Evolutionary conservation across 2,329 filamentous ascomycete species (phyloP), one percentile per base, ranked within the genome.

Genomic region (Fusarium sp.): DNA sequence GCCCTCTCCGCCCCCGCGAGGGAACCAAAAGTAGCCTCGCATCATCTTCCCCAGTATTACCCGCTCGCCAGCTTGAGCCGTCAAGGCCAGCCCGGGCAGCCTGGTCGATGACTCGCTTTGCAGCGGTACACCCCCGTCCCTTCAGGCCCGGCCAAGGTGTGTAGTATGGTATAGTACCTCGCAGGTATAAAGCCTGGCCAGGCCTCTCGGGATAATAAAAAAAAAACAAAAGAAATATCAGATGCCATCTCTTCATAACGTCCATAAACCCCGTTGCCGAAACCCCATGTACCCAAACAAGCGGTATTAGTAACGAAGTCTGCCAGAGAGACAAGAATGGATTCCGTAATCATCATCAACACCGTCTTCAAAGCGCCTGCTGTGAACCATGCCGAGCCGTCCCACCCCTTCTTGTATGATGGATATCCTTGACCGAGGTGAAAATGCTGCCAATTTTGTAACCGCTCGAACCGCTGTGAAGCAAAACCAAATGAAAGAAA

Each of bases 261-360:
- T 77, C 77, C 77, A 71, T 79, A 72, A 79, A 71, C 67, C 76
- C 73, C 69, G 72, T 71, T 73, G 66, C 77, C 75, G 71, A 65
- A 75, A 73, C 68, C 75, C 77, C 74, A 68, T 69, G 67, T 76
- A 78, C 69, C 77, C 70, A 77, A 76, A 74, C 62, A 76, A 76
- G 67, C 69, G 67, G 64, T 66, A 75, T 73, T 72, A 77, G 64
- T 68, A 77, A 71, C 67, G 61, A 71, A 64, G 69, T 76, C 75
- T 78, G 68, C 73, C 69, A 74, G 69, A 72, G 71, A 74, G 64
- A 74, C 67, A 76, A 73, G 74, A 71, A 76, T 72, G 73, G 72
- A 77, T 77, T 74, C 78, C 77, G 71, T 79, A 79, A 77, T 76
- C 72, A 76, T 79, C 75, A 76, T 78, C 72, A 81, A 81, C 78